Evolutionary conservation across 1,139 yeast species (phyloP).

Genomic region (Hansenula lynferdii): DNA sequence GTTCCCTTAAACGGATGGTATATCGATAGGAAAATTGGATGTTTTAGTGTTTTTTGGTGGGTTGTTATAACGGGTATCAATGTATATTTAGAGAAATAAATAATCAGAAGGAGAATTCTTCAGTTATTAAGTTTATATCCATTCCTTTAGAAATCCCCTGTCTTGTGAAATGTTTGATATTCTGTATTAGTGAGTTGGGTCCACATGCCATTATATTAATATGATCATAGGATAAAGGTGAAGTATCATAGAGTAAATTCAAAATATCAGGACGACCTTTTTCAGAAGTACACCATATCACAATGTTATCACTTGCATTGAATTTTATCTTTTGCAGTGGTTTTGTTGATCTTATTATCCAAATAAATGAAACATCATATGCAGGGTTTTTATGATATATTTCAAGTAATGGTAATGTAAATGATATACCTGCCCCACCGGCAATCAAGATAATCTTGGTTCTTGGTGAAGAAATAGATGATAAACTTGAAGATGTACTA

Average conservation of each 20-base stretch:
- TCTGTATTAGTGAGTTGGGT: conserved; percentile 38
- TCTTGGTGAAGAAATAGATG: background rate
- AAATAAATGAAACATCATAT: conserved; percentile 17
- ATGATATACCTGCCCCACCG: conserved; percentile 22
- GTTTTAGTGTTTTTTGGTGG: conserved; percentile 29
- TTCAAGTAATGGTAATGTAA: conserved; percentile 15
- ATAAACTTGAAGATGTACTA: background rate
- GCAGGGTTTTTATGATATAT: conserved; percentile 4
- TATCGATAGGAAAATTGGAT: conserved; percentile 55
- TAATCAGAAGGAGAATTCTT: conserved; percentile 17
- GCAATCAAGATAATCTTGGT: conserved; percentile 16
- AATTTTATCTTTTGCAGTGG: background rate
- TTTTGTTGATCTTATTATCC: conserved; percentile 3
- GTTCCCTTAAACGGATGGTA: conserved; percentile 64
- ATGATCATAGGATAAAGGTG: conserved; percentile 27
- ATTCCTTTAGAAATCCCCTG: conserved; percentile 15
- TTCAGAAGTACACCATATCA: conserved; percentile 19
- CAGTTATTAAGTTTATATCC: conserved; percentile 17
- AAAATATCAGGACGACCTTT: conserved; percentile 37
- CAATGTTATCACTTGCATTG: conserved; percentile 4
- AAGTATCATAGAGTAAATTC: conserved; percentile 22
- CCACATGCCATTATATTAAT: conserved; percentile 52
- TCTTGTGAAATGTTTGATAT: conserved; percentile 33
- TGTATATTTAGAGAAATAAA: conserved; percentile 11
- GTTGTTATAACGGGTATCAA: conserved; percentile 20